Evolutionary conservation across 2,329 filamentous ascomycete species (phyloP), one percentile per base, ranked within the genome.

Genomic region (Pseudogymnoascus sp.): DNA sequence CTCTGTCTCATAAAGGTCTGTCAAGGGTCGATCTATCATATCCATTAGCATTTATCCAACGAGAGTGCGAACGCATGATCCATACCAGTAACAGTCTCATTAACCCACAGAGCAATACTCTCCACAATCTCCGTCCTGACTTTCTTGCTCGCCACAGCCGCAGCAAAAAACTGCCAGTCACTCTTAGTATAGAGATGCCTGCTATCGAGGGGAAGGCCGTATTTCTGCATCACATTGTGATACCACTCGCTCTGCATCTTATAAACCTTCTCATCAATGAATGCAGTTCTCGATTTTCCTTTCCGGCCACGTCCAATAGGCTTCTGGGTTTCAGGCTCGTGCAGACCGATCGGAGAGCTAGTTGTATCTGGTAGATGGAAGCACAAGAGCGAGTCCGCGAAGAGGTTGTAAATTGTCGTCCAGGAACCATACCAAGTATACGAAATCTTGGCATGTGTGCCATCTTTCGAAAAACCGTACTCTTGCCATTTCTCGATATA

Each of bases 101-200:
- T 96, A 65, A 96, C 80, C 91, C 91, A 96, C 63, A 78, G 78
- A 0, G 90, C 89, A 42, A 95, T 87, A 17, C 85, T 83, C 65
- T 90, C 82, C 36, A 95, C 77, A 61, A 96, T 91, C 72, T 89
- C 84, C 2, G 82, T 80, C 62, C 91, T 82, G 1, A 89, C 88
- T 64, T 81, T 77, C 72, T 83, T 83, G 68, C 85, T 86, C 3
- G 90, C 84, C 4, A 96, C 88, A 1, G 91, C 89, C 57, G 91
- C 91, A 0, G 90, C 89, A 74, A 95, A 93, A 74, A 96, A 92
- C 70, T 95, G 88, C 91, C 91, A 96, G 76, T 96, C 91, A 31
- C 88, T 91, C 77, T 96, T 96, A 35, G 90, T 88, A 75, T 95
- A 95, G 2, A 93, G 75, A 74, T 95, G 90, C 47, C 91, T 84